Evolutionary conservation across 164 flowering plant genomes (phyloP).

Genomic region (Stephania yunnanensis): DNA sequence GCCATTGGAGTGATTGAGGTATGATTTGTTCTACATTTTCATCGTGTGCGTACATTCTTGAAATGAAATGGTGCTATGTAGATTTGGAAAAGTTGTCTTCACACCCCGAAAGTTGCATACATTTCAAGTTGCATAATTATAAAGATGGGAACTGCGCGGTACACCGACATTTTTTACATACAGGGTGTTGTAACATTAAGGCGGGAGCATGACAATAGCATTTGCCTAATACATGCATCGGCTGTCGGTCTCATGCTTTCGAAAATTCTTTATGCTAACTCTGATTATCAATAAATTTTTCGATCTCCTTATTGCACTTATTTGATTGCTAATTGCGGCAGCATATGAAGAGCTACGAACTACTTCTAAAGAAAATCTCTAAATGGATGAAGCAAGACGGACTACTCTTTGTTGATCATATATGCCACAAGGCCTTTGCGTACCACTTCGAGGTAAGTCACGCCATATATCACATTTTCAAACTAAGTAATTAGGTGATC

Average conservation of each 20-base stretch:
- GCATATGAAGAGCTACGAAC: slow-evolving; percentile 18
- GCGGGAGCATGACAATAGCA: too few species aligned
- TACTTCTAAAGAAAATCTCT: slow-evolving; percentile 14
- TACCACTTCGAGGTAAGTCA: slow-evolving; percentile 11
- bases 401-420: slow-evolving; percentile 15
- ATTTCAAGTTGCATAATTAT: too few species aligned
- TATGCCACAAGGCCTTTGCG: slow-evolving; percentile 14
- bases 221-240: too few species aligned
- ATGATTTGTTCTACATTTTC: neutral
- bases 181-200: neutral
- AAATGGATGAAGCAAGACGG: slow-evolving; percentile 17
- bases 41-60: neutral
- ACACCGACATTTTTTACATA: neutral
- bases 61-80: too few species aligned
- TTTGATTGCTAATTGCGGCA: neutral
- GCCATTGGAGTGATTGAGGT: slow-evolving; percentile 15
- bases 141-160: too few species aligned
- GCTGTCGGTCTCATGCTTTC: too few species aligned
- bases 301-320: neutral
- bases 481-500: too few species aligned
- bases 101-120: too few species aligned
- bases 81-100: too few species aligned
- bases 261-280: too few species aligned
- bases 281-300: neutral
- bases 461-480: neutral